phyloP scores from a whole-genome alignment of 805 yeast genomes.

The Candida golubevii region DNA sequence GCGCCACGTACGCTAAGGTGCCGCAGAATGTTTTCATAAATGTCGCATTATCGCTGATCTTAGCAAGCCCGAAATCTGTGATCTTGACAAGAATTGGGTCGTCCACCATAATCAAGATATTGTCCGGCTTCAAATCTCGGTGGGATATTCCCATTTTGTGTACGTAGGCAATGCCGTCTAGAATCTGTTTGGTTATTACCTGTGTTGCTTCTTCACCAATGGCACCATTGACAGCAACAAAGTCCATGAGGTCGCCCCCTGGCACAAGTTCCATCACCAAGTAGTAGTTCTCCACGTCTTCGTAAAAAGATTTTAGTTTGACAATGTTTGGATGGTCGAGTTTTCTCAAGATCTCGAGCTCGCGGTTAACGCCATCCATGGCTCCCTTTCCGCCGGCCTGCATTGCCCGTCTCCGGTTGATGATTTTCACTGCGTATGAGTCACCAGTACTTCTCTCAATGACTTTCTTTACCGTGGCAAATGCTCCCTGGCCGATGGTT shows the following conservation, averaged over 20 bases:
- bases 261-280: slow-evolving; percentile 93
- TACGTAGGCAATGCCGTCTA: slow-evolving; percentile 80
- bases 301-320: slow-evolving; percentile 74
- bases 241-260: slow-evolving; percentile 98
- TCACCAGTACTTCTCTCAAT: slow-evolving; percentile 81
- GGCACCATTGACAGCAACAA: slow-evolving; percentile 87
- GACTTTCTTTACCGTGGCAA: slow-evolving; percentile 92
- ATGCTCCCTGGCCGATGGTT: slow-evolving; percentile 96
- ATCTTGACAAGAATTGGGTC: slow-evolving; percentile 90
- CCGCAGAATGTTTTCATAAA: slow-evolving; percentile 97
- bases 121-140: slow-evolving; percentile 94
- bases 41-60: slow-evolving; percentile 77
- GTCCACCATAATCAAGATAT: slow-evolving; percentile 82
- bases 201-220: slow-evolving; percentile 88
- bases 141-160: slow-evolving; percentile 92
- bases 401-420: slow-evolving; percentile 70
- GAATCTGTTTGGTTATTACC: slow-evolving; percentile 78
- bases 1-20: slow-evolving; percentile 94
- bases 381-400: slow-evolving; percentile 55
- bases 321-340: slow-evolving; percentile 86
- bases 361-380: slow-evolving; percentile 78
- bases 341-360: slow-evolving; percentile 71
- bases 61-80: slow-evolving; percentile 95
- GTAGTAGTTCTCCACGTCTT: slow-evolving; percentile 75
- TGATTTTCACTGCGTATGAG: slow-evolving; percentile 87